Evolutionary conservation across 352 stramenopile species (phyloP), one percentile per base, ranked within the genome.

Genomic region (Blastocystis sp.): DNA sequence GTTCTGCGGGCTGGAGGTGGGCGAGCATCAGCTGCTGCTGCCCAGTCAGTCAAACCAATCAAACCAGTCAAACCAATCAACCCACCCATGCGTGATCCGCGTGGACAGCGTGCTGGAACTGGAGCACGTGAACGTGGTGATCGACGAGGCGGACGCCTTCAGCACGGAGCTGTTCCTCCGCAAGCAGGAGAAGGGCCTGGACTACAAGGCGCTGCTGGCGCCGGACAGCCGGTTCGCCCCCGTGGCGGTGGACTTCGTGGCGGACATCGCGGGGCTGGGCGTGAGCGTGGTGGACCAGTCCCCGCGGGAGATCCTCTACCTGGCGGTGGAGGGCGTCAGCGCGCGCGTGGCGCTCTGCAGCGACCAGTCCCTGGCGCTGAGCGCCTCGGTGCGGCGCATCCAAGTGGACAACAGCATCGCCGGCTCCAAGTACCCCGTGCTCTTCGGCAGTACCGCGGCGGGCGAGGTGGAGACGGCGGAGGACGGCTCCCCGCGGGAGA

Each of bases 101-200:
- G 69, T 84, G 74, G 53, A 56, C 52, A 56, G 53, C 2, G 74
- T 28, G 4, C 67, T 84, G 74, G 45, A 84, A 21, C 17, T 14
- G 11, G 19, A 52, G 14, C 74, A 84, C 23, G 53, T 52, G 23
- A 56, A 84, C 1, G 74, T 84, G 52, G 60, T 84, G n/a, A 69
- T 84, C 38, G 74, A 84, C 34, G 67, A 69, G 53, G 74, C 74
- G 23, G 74, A 84, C 48, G 45, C 74, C 3, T 84, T 84, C 28
- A 84, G 69, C 74, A 41, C 56, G 45, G n/a, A 69, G 2, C 74
- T 84, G n/a, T 84, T 67, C 60, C 9, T 56, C 1, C 45, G 34
- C 9, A 21, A 62, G 56, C 52, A 70, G 53, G 52, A 84, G 74
- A 84, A 84, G 74, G 52, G 69, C 23, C 21, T 56, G n/a, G 59